Conservation (phyloP, 257 asterid species). For the Rhazya stricta region DNA sequence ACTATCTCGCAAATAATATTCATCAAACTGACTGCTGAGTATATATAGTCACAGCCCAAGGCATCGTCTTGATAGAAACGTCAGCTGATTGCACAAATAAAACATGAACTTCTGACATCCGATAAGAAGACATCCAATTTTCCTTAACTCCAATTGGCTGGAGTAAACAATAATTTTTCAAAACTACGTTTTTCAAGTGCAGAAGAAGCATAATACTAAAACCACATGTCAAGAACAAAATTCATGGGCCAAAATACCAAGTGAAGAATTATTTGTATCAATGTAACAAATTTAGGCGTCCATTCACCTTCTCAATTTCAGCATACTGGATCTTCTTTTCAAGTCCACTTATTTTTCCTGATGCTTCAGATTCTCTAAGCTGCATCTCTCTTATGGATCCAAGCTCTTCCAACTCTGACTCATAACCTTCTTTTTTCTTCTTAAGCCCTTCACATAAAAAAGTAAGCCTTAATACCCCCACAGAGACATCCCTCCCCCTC, state of each 20-base stretch:
- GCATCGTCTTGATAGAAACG: background rate
- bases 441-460: slow-evolving; percentile 53
- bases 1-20: background rate
- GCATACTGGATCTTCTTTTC: slow-evolving; percentile 96
- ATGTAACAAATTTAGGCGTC: background rate
- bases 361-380: slow-evolving; percentile 92
- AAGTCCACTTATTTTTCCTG: slow-evolving; percentile 92
- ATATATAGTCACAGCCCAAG: background rate
- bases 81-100: background rate
- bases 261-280: background rate
- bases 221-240: background rate
- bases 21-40: background rate
- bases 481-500: slow-evolving; percentile 13
- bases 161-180: background rate
- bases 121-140: background rate
- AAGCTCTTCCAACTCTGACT: slow-evolving; percentile 77
- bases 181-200: background rate
- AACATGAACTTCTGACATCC: background rate
- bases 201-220: background rate
- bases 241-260: background rate
- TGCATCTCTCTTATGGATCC: slow-evolving; percentile 98
- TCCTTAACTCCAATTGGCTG: background rate
- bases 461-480: background rate
- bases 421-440: slow-evolving; percentile 76
- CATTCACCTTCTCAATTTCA: slow-evolving; percentile 82